Percentiles rank a stretch among this genome's conserved stretches.
Conservation (phyloP, 2,329 filamentous ascomycete genomes). For the Cladophialophora immunda region DNA sequence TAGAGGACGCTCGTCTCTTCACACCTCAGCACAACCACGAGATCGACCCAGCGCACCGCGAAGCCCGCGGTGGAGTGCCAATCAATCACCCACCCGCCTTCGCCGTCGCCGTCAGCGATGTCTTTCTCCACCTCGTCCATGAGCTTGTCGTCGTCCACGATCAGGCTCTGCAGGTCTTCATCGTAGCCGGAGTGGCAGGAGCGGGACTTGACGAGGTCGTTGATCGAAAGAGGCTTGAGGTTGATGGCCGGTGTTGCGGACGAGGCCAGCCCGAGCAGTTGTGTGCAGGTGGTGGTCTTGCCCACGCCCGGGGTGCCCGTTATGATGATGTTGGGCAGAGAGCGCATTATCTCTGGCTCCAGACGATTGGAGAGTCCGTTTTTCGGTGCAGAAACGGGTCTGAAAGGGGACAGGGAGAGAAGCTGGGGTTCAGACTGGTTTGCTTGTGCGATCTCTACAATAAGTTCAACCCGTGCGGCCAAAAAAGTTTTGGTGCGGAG, state of each 20-base stretch:
- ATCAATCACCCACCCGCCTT: conserved; percentile 89
- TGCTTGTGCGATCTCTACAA: neutral
- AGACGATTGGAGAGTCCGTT: neutral
- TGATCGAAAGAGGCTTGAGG: conserved; percentile 84
- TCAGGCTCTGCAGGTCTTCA: conserved; percentile 84
- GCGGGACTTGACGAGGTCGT: conserved; percentile 88
- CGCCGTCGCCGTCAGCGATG: conserved; percentile 58
- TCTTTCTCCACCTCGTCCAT: conserved; percentile 89
- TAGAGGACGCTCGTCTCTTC: conserved; percentile 83
- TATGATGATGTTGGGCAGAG: conserved; percentile 84
- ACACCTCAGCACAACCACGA: conserved; percentile 85
- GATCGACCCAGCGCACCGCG: conserved; percentile 90
- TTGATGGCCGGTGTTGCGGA: conserved; percentile 69
- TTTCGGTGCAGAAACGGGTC: neutral
- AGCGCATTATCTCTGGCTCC: conserved; percentile 28
- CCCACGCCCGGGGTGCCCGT: conserved; percentile 96
- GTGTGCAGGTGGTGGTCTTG: conserved; percentile 91
- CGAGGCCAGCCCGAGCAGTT: conserved; percentile 56
- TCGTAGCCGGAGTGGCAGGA: conserved; percentile 88
- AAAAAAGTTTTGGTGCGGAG: neutral
- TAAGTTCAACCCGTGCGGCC: neutral
- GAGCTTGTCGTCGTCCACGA: conserved; percentile 97
- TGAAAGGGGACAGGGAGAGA: neutral
- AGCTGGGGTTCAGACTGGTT: neutral
- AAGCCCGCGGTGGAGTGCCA: conserved; percentile 99